Conservation (phyloP, 2,329 filamentous ascomycete species). For the Exserohilum turcica region DNA sequence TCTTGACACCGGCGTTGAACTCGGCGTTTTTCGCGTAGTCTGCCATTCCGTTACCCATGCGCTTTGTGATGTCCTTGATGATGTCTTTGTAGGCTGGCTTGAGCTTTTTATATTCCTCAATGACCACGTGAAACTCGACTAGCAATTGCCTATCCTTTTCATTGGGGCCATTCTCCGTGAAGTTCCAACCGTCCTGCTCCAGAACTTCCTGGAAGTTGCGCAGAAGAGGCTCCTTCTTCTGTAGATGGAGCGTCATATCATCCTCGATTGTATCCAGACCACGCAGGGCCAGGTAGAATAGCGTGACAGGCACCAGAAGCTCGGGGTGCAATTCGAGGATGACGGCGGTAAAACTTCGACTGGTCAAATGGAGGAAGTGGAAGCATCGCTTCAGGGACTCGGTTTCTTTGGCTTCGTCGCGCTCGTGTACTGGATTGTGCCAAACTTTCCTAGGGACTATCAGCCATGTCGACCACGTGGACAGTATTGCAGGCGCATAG, state of each 20-base stretch:
- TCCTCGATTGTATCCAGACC: conserved; percentile 98
- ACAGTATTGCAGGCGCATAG: neutral
- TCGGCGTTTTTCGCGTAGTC: conserved; percentile 89
- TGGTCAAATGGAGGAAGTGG: conserved; percentile 82
- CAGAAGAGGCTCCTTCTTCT: conserved; percentile 83
- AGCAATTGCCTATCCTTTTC: conserved; percentile 94
- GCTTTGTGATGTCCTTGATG: conserved; percentile 87
- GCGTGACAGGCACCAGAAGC: conserved; percentile 81
- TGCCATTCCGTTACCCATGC: conserved; percentile 99
- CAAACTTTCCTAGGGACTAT: conserved; percentile 78
- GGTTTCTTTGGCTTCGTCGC: conserved; percentile 76
- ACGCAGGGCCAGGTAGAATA: conserved; percentile 93
- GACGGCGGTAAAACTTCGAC: conserved; percentile 88
- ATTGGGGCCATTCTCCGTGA: conserved; percentile 79
- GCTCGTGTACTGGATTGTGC: conserved; percentile 91
- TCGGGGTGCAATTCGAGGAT: conserved; percentile 96
- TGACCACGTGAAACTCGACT: conserved; percentile 87
- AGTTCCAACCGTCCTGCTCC: conserved; percentile 88
- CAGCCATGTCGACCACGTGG: conserved; percentile 9
- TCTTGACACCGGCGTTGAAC: conserved; percentile 81
- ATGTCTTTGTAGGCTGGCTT: conserved; percentile 83
- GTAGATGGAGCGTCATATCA: conserved; percentile 87
- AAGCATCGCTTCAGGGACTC: conserved; percentile 81
- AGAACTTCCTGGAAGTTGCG: conserved; percentile 80
- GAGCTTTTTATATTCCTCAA: conserved; percentile 84